Evolutionary conservation across 176 grass and related monocot species (phyloP).

Genomic region (Hyparrhenia diplandra): DNA sequence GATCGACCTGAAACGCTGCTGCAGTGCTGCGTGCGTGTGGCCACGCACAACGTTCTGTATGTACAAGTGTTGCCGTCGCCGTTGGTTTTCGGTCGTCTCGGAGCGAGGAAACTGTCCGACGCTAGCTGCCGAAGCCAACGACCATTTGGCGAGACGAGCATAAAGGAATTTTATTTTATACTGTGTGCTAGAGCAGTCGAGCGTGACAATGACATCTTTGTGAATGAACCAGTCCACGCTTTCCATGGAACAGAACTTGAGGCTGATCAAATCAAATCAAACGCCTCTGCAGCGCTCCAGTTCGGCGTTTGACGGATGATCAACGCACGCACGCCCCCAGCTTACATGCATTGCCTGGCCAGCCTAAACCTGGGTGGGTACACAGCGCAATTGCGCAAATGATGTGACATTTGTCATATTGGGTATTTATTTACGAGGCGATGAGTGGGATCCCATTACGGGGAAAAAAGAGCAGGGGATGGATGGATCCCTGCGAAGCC

Average conservation of each 20-base stretch:
- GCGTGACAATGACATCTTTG: background rate
- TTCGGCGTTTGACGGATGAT: background rate
- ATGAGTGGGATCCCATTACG: conserved; percentile 26
- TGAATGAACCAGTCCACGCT: background rate
- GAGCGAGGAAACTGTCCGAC: background rate
- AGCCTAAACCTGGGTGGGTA: background rate
- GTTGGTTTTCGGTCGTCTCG: background rate
- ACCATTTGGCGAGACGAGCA: background rate
- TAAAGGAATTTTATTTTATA: background rate
- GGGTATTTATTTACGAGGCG: background rate
- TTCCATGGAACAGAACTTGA: no score
- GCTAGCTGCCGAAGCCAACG: background rate
- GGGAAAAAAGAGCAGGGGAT: background rate
- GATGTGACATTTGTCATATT: background rate
- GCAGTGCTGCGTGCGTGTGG: background rate
- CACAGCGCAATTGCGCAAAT: background rate
- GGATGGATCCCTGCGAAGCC: background rate
- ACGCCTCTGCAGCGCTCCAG: no score
- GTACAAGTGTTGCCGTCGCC: background rate
- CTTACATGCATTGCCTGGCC: background rate
- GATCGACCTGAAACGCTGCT: background rate
- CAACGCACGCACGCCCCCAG: no score
- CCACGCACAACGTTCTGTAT: background rate
- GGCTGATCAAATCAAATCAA: background rate
- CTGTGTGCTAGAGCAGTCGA: background rate